Evolutionary conservation across 108 stramenopile genomes (phyloP).

Genomic region (Cylindrotheca fusiformis): DNA sequence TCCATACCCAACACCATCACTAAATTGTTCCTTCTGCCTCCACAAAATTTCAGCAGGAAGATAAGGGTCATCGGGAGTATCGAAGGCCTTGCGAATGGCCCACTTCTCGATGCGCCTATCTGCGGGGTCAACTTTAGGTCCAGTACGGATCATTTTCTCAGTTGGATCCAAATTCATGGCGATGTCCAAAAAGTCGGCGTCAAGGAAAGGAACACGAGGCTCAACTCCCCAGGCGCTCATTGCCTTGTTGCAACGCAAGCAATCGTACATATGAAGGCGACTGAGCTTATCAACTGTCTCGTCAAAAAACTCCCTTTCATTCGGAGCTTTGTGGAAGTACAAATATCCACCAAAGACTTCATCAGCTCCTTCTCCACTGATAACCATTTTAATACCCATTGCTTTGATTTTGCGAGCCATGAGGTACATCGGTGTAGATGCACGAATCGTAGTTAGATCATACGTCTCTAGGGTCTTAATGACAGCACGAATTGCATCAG

Average conservation of each 20-base stretch:
- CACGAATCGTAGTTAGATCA: conserved; percentile 96
- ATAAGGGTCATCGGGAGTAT: conserved; percentile 98
- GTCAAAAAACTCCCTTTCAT: conserved; percentile 93
- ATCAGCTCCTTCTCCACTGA: conserved; percentile 97
- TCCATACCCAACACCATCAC: conserved; percentile 97
- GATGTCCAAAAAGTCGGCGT: conserved; percentile 94
- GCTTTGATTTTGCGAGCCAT: conserved; percentile 99
- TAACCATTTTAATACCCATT: conserved; percentile 99
- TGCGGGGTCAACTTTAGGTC: conserved; percentile 65
- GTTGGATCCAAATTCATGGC: conserved; percentile 94
- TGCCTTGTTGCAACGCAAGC: conserved; percentile 97
- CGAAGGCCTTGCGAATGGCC: conserved; percentile 96
- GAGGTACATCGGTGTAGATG: conserved; percentile 97
- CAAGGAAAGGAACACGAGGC: conserved; percentile 96
- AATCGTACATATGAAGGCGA: conserved; percentile 96
- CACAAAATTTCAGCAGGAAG: conserved; percentile 95
- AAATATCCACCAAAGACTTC: conserved; percentile 99
- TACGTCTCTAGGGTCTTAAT: conserved; percentile 95
- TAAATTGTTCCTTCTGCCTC: conserved; percentile 99
- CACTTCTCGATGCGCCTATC: conserved; percentile 95
- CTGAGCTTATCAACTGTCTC: conserved; percentile 95
- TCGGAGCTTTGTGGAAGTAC: conserved; percentile 99
- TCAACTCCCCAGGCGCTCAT: conserved; percentile 99
- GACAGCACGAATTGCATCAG: conserved; percentile 96
- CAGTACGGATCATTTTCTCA: conserved; percentile 93